Evolutionary conservation across 202 grass and related monocot genomes (phyloP), one percentile per base, ranked within the genome.

Genomic region (Panicum virgatum): DNA sequence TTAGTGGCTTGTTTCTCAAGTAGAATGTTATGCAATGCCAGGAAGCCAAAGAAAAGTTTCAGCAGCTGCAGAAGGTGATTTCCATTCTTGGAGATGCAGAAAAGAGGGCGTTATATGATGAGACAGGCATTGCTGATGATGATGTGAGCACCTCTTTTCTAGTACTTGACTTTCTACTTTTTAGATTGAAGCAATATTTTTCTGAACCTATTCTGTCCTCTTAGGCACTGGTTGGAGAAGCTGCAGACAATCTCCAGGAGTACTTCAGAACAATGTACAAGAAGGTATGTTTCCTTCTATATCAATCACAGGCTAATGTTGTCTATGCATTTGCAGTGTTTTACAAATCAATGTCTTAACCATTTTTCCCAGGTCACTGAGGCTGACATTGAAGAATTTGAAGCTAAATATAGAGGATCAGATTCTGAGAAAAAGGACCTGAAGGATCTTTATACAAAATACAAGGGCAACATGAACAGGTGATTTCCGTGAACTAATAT

Each of bases 11-110:
- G 52, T 44, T 38, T 81, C 80, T 62, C 25, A 80, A 77, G 61
- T 48, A 19, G 26, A 69, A 40, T 68, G 64, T 36, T 61, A 47
- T 69, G 51, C 75, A 42, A 27, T 90, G 47, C 52, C 73, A 96
- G 96, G 91, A 96, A 85, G 96, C 93, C 80, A 99, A 96, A 20
- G 91, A 94, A 26, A 99, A 96, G 69, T 99, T 99, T 88, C 93
- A 99, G 85, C 82, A 86, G 45, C 72, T 99, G 85, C 91, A 99
- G 80, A 99, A 96, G 87, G 91, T 99, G 82, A 90, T 99, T 88
- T 87, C 93, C 56, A 96, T 99, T 78, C 93, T 99, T 87, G 96
- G 96, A 72, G 91, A 99, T 50, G 87, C 91, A 64, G 91, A 99
- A 34, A 99, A 94, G 89, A 93, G 93, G 56, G 81, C 85, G 56